Conservation (phyloP, 2,329 filamentous ascomycete genomes). For the Podosphaera fusca region DNA sequence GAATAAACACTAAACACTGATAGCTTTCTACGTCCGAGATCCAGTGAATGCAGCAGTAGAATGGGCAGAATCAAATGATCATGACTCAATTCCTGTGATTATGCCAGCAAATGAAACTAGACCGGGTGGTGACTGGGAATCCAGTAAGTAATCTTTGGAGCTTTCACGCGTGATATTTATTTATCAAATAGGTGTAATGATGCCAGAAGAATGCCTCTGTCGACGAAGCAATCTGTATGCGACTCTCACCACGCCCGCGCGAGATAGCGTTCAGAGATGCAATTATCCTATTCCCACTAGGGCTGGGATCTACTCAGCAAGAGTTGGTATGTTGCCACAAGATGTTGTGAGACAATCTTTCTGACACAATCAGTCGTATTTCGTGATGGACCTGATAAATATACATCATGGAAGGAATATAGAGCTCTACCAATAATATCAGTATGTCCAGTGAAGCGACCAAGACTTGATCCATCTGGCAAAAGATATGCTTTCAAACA, state of each 20-base stretch:
- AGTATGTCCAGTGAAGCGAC: slow-evolving; percentile 46
- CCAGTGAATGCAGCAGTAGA: slow-evolving; percentile 36
- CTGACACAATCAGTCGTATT: slow-evolving; percentile 32
- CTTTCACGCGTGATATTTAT: not conserved
- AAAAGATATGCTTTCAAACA: slow-evolving; percentile 46
- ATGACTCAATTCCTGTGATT: slow-evolving; percentile 15
- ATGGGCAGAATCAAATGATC: slow-evolving; percentile 21
- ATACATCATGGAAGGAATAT: slow-evolving; percentile 31
- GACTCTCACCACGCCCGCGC: slow-evolving; percentile 37
- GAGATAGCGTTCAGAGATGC: slow-evolving; percentile 20
- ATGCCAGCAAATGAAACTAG: slow-evolving; percentile 46
- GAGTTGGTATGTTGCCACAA: slow-evolving; percentile 28
- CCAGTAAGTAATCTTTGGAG: slow-evolving; percentile 18
- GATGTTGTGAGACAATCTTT: not conserved
- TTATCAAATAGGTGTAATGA: slow-evolving; percentile 24
- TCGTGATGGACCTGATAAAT: slow-evolving; percentile 39
- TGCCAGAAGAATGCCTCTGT: slow-evolving; percentile 51
- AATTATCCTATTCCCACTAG: slow-evolving; percentile 52
- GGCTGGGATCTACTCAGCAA: slow-evolving; percentile 46
- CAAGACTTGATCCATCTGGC: slow-evolving; percentile 46
- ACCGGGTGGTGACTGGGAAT: slow-evolving; percentile 63
- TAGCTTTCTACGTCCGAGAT: slow-evolving; percentile 30
- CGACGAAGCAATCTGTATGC: slow-evolving; percentile 51
- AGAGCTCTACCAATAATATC: slow-evolving; percentile 46
- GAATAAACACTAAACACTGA: slow-evolving; percentile 3